Evolutionary conservation across 768 basidiomycete species (phyloP), one percentile per base, ranked within the genome.

Genomic region (Clitopilus passeckerianus): DNA sequence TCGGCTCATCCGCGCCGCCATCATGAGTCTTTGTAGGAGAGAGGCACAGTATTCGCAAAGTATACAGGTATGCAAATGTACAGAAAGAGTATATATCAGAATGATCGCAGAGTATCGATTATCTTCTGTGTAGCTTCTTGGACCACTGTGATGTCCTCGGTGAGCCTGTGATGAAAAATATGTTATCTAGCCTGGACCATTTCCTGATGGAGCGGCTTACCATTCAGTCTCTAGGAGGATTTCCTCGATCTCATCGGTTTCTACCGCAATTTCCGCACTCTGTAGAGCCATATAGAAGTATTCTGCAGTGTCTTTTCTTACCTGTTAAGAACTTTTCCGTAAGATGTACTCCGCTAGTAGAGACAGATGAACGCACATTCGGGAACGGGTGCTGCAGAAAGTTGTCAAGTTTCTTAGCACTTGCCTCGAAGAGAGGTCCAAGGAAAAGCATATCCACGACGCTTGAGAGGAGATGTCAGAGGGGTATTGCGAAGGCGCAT

Each of bases 351-450:
- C 53, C 33, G 53, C 46, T 57, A 30, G 27, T 7, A 30, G 7
- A 54, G 56, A 57, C 59, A 54, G 58, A 61, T 63, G 58, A 61
- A 71, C 79, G 67, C 67, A 94, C 95, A 73, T 81, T 86, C 43
- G 95, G 93, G 72, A 89, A 93, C 56, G 81, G 77, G 71, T 98
- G 95, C 1, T 76, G 74, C 56, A 98, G 80, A 72, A 95, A 95
- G 20, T 78, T 69, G 1, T 68, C 66, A 4, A 97, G 68, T 52
- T 69, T 72, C 8, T 73, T 65, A 15, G 84, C 73, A 62, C 76
- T 80, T 20, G 72, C 70, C 46, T 71, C 70, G 60, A 76, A 84
- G 59, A 85, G 63, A 61, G 73, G 65, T 20, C 79, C 70, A 59
- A 89, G 72, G 10, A 79, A 72, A 54, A 94, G 73, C 59, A 92